phyloP scores from a whole-genome alignment of 805 yeast genomes.

The Spencermartinsiella europaea region DNA sequence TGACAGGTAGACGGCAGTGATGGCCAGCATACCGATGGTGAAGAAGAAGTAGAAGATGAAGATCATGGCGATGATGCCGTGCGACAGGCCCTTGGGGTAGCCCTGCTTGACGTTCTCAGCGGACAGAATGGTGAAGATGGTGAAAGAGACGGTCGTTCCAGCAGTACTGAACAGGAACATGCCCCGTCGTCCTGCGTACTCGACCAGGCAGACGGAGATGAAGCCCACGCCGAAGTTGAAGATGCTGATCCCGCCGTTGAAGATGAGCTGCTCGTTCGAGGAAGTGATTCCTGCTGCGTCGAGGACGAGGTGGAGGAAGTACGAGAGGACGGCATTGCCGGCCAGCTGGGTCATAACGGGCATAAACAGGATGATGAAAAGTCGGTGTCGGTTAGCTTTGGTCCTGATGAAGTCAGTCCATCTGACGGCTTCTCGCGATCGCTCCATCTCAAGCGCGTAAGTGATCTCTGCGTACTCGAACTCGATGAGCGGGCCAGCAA shows the following conservation, averaged over 20 bases:
- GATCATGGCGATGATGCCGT: slow-evolving; percentile 4
- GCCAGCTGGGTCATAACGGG: slow-evolving; percentile 14
- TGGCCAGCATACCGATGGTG: slow-evolving; percentile 65
- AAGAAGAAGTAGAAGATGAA: slow-evolving; percentile 1
- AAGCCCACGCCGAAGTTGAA: slow-evolving; percentile 1
- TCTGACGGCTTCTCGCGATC: background rate
- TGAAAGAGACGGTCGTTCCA: slow-evolving; percentile 8
- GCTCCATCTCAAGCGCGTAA: slow-evolving; percentile 14
- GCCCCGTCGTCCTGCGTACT: slow-evolving; percentile 8
- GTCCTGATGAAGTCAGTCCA: slow-evolving; percentile 11
- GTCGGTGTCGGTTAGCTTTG: slow-evolving; percentile 9
- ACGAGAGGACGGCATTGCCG: slow-evolving; percentile 23
- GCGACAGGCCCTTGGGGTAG: background rate
- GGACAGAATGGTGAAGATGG: slow-evolving; percentile 42
- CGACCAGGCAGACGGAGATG: slow-evolving; percentile 10
- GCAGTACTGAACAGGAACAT: slow-evolving; percentile 6
- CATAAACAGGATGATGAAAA: slow-evolving; percentile 6
- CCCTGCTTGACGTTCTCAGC: slow-evolving; percentile 26
- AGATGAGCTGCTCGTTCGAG: slow-evolving; percentile 6
- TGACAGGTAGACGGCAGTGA: slow-evolving; percentile 58
- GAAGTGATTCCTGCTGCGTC: slow-evolving; percentile 47
- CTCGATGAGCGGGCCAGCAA: slow-evolving; percentile 8
- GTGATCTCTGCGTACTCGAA: slow-evolving; percentile 15
- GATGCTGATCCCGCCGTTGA: slow-evolving; percentile 11
- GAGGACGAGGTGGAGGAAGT: slow-evolving; percentile 47